These are phyloP conservation scores for Arthroderma uncinatum DNA, from an alignment of 2,329 filamentous ascomycete species.

Conservation along the genomic window DNA sequence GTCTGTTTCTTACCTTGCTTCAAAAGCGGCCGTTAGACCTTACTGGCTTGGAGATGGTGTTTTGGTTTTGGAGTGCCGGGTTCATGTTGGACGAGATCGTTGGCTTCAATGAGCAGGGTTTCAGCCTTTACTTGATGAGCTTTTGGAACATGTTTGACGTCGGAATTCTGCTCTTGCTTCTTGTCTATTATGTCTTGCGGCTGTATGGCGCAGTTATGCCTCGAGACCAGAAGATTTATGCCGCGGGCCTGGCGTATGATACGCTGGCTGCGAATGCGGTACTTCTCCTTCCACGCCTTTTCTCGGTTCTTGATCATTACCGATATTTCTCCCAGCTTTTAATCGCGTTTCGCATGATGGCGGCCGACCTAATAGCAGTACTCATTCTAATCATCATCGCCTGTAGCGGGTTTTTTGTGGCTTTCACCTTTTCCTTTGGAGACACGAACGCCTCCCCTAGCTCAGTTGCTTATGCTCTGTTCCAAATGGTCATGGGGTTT, in stretches of 20 bases:
- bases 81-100: constrained; percentile 96
- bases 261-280: constrained; percentile 87
- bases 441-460: constrained; percentile 57
- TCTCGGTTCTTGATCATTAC: constrained; percentile 88
- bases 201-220: constrained; percentile 77
- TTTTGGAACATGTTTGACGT: constrained; percentile 96
- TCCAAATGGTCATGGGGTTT: constrained; percentile 92
- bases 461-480: constrained; percentile 77
- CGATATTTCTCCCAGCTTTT: constrained; percentile 91
- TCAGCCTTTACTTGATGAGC: constrained; percentile 92
- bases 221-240: constrained; percentile 54
- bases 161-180: constrained; percentile 73
- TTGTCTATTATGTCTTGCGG: constrained; percentile 81
- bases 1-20: constrained; percentile 74
- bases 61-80: constrained; percentile 96
- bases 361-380: constrained; percentile 73
- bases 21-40: constrained; percentile 65
- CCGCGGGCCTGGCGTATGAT: constrained; percentile 82
- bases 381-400: constrained; percentile 73
- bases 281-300: constrained; percentile 76
- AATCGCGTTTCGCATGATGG: constrained; percentile 91
- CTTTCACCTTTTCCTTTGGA: constrained; percentile 74
- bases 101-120: constrained; percentile 92
- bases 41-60: constrained; percentile 72
- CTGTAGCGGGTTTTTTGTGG: constrained; percentile 91